Conservation (phyloP, 2,329 filamentous ascomycete genomes). For the Aspergillus calidoustus region DNA sequence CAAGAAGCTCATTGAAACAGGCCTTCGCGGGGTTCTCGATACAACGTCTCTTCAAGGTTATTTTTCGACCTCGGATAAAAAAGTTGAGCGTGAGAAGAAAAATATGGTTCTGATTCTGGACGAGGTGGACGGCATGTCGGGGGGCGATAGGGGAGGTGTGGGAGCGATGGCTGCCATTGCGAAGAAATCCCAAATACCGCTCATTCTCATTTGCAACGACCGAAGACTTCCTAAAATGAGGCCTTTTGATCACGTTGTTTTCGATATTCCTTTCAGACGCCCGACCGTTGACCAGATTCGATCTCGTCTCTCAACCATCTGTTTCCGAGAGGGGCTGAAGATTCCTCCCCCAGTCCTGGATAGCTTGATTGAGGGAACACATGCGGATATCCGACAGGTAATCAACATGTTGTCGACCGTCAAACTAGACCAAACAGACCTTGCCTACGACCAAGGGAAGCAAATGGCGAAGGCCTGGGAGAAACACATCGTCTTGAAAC, state of each 20-base stretch:
- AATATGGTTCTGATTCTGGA: constrained; percentile 98
- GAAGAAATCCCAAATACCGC: constrained; percentile 90
- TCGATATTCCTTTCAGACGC: constrained; percentile 83
- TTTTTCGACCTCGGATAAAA: constrained; percentile 82
- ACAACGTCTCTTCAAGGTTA: constrained; percentile 92
- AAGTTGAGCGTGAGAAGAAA: constrained; percentile 80
- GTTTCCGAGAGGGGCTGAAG: constrained; percentile 86
- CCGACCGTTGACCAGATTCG: constrained; percentile 91
- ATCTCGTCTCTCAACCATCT: constrained; percentile 92
- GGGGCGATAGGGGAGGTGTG: constrained; percentile 92
- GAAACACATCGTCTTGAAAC: constrained; percentile 94
- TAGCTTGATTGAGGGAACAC: constrained; percentile 91
- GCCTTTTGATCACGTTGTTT: constrained; percentile 86
- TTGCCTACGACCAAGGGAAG: constrained; percentile 86
- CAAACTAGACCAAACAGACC: constrained; percentile 79
- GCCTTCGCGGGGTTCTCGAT: constrained; percentile 86
- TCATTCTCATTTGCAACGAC: constrained; percentile 98
- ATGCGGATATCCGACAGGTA: constrained; percentile 94
- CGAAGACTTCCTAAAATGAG: constrained; percentile 95
- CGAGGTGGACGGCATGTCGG: constrained; percentile 98
- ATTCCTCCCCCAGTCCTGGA: constrained; percentile 83
- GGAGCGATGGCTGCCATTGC: constrained; percentile 92
- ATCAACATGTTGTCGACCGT: constrained; percentile 98
- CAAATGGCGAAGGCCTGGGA: constrained; percentile 98
- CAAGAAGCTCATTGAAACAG: constrained; percentile 90